Conservation (phyloP, 768 basidiomycete genomes). For the Dentipellis sp. region DNA sequence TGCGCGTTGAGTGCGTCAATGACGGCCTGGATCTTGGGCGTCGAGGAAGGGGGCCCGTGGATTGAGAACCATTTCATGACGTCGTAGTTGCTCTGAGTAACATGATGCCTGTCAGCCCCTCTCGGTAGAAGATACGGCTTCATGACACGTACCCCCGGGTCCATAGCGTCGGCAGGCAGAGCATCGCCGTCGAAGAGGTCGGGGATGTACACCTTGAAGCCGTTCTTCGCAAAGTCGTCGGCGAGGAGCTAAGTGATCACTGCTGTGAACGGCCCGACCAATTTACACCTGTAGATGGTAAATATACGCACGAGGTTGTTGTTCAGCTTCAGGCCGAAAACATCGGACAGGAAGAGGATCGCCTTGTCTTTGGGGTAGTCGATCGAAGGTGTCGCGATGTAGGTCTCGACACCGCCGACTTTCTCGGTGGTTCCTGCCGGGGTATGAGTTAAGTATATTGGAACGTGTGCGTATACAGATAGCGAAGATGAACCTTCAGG, state of each 20-base stretch:
- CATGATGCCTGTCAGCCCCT: background rate
- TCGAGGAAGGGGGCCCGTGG: conserved; percentile 13
- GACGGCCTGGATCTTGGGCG: conserved; percentile 16
- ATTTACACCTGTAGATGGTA: background rate
- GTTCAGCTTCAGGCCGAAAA: conserved; percentile 24
- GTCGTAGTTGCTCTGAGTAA: background rate
- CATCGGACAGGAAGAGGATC: conserved; percentile 31
- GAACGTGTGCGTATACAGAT: background rate
- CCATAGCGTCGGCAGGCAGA: conserved; percentile 12
- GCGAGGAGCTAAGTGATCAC: conserved; percentile 26
- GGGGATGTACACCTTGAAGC: conserved; percentile 19
- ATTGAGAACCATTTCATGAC: conserved; percentile 2
- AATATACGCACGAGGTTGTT: conserved; percentile 22
- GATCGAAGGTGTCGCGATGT: conserved; percentile 25
- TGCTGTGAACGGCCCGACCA: background rate
- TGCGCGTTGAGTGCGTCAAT: conserved; percentile 20
- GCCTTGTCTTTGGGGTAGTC: conserved; percentile 32
- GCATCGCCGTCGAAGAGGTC: conserved; percentile 19
- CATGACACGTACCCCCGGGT: conserved; percentile 8
- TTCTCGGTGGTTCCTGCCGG: conserved; percentile 23
- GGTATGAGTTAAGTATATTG: background rate
- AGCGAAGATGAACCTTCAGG: conserved; percentile 21
- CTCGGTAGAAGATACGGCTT: background rate
- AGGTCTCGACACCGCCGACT: conserved; percentile 28
- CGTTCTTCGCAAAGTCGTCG: conserved; percentile 34